These are phyloP conservation scores for Symbiodinium natans DNA, from an alignment of 73 alveolate species.

Conservation along the genomic window DNA sequence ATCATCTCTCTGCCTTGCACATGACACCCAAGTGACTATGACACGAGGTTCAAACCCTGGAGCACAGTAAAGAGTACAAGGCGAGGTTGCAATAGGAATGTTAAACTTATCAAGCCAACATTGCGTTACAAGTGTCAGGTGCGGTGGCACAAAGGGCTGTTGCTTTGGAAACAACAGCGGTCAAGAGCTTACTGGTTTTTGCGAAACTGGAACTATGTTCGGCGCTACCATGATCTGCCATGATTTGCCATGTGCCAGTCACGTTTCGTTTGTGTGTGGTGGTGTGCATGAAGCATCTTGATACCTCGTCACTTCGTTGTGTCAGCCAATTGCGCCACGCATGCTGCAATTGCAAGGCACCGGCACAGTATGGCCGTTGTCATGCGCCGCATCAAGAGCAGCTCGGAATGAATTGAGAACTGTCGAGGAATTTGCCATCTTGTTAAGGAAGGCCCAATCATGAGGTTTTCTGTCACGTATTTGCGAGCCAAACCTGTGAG, in stretches of 20 bases:
- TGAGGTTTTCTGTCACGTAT: too few species aligned
- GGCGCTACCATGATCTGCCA: too few species aligned
- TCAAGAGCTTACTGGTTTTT: neutral
- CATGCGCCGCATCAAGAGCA: conserved; percentile 72
- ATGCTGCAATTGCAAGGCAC: conserved; percentile 33
- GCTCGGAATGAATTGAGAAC: neutral
- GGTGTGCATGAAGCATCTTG: neutral
- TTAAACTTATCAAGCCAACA: neutral
- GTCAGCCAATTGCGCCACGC: too few species aligned
- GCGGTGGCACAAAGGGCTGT: conserved; percentile 77
- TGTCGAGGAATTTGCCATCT: too few species aligned
- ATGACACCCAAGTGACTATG: neutral
- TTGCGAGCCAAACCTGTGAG: too few species aligned
- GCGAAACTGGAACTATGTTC: too few species aligned
- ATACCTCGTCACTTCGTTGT: too few species aligned
- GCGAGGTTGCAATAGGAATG: neutral
- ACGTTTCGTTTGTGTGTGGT: too few species aligned
- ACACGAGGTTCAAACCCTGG: conserved; percentile 54
- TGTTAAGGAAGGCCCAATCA: too few species aligned
- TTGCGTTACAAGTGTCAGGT: neutral
- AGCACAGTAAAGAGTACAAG: conserved; percentile 65
- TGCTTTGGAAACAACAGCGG: conserved; percentile 84
- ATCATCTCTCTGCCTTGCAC: neutral
- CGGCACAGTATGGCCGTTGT: conserved; percentile 86
- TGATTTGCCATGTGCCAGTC: too few species aligned